phyloP scores from a whole-genome alignment of 257 asterid species.

The Cynanchum wilfordii region DNA sequence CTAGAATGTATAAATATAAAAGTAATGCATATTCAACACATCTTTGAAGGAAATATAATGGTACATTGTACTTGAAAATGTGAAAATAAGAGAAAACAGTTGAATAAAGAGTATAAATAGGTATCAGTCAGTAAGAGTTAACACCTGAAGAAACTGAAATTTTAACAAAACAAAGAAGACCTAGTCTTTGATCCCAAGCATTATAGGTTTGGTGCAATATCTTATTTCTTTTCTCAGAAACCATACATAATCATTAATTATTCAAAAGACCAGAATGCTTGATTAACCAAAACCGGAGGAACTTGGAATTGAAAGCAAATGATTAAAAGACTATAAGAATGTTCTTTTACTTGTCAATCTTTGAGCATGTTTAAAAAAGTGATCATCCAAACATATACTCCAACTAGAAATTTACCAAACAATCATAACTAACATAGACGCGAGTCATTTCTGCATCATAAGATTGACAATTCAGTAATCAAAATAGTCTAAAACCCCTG shows the following conservation, averaged over 20 bases:
- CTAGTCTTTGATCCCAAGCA: background rate
- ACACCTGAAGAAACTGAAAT: background rate
- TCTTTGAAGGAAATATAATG: background rate
- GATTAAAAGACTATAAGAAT: background rate
- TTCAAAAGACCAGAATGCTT: background rate
- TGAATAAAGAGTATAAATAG: background rate
- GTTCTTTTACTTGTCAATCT: background rate
- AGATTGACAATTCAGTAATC: background rate
- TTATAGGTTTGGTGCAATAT: background rate
- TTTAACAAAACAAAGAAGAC: background rate
- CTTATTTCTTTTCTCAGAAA: background rate
- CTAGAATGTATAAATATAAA: constrained; percentile 1
- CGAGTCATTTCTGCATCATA: background rate
- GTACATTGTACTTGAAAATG: background rate
- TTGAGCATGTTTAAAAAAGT: background rate
- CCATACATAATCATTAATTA: background rate
- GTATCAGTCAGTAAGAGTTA: background rate
- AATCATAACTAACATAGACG: background rate
- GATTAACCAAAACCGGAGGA: background rate
- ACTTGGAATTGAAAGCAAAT: background rate
- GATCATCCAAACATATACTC: background rate
- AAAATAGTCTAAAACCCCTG: background rate
- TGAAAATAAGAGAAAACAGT: background rate
- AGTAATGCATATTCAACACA: background rate
- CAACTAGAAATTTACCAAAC: background rate